A percentile compares a stretch with the other conserved stretches of the same genome.
phyloP scores from a whole-genome alignment of 1,284 basidiomycete species.

The Somion occarium region DNA sequence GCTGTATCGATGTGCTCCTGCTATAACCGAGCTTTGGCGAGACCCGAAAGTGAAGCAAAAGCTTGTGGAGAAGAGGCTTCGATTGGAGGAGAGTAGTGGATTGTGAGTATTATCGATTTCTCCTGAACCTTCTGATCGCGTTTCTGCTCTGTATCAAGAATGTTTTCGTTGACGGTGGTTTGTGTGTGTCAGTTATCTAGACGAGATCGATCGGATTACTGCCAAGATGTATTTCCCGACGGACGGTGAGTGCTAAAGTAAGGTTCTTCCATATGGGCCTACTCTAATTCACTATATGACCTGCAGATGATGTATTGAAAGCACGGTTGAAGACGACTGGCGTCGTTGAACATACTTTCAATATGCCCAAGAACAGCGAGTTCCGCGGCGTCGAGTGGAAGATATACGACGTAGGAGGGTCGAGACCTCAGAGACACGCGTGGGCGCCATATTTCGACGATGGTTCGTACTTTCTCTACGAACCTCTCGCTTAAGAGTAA shows the following conservation, averaged over 20 bases:
- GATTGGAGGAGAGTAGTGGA: slow-evolving; percentile 76
- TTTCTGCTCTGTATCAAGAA: slow-evolving; percentile 13
- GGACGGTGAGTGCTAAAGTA: slow-evolving; percentile 49
- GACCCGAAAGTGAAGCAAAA: slow-evolving; percentile 57
- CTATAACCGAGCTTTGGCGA: slow-evolving; percentile 69
- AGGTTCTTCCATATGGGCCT: neutral
- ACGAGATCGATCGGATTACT: slow-evolving; percentile 75
- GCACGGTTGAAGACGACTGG: slow-evolving; percentile 75
- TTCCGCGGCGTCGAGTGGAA: slow-evolving; percentile 65
- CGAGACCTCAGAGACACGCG: slow-evolving; percentile 68
- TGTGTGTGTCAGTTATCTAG: slow-evolving; percentile 52
- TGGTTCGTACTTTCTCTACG: slow-evolving; percentile 37
- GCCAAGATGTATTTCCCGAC: slow-evolving; percentile 76
- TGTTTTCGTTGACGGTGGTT: slow-evolving; percentile 6
- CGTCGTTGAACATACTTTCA: slow-evolving; percentile 71
- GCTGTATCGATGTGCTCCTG: slow-evolving; percentile 53
- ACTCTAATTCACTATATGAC: neutral
- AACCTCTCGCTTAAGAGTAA: neutral
- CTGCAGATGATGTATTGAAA: slow-evolving; percentile 65
- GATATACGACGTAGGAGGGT: slow-evolving; percentile 79
- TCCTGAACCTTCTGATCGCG: slow-evolving; percentile 12
- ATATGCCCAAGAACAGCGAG: slow-evolving; percentile 46
- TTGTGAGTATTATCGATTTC: slow-evolving; percentile 54
- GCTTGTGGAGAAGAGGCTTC: slow-evolving; percentile 56
- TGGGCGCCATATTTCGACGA: slow-evolving; percentile 84